These are phyloP conservation scores for Atkinsonella hypoxylon DNA, from an alignment of 2,329 filamentous ascomycete genomes.

Conservation along the genomic window DNA sequence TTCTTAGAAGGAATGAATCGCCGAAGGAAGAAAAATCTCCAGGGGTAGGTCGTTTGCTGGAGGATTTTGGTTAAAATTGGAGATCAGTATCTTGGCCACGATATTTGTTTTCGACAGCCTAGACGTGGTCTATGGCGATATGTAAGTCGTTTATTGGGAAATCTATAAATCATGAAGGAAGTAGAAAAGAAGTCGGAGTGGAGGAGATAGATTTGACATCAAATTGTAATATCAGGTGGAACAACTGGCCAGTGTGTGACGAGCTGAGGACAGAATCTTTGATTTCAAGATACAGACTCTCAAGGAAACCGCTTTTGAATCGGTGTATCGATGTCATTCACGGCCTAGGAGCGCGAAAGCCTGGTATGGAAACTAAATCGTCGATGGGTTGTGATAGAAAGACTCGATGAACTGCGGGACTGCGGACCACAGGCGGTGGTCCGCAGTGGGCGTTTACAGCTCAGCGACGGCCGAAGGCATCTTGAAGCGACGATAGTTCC, in stretches of 20 bases:
- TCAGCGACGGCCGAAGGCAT: constrained; percentile 72
- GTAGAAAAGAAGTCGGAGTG: not conserved
- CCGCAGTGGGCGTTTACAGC: constrained; percentile 87
- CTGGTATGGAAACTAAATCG: constrained; percentile 50
- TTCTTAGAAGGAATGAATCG: no score
- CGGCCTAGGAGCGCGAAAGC: constrained; percentile 33
- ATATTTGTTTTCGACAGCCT: no score
- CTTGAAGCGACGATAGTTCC: constrained; percentile 58
- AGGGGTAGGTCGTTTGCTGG: no score
- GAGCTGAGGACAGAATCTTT: constrained; percentile 19
- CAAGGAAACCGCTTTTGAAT: constrained; percentile 16
- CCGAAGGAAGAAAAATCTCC: no score
- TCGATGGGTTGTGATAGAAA: constrained; percentile 39
- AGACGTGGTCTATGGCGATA: no score
- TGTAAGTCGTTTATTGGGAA: no score
- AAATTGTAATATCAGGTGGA: not conserved
- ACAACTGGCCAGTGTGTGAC: constrained; percentile 16
- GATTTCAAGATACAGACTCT: constrained; percentile 28
- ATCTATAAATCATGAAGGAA: not conserved
- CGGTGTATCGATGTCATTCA: not conserved
- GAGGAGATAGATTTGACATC: not conserved
- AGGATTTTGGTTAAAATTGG: no score
- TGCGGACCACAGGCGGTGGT: constrained; percentile 49
- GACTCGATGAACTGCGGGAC: constrained; percentile 79
- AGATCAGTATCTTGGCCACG: no score